Evolutionary conservation across 2,329 filamentous ascomycete species (phyloP).

Genomic region (Aspergillus awamori): DNA sequence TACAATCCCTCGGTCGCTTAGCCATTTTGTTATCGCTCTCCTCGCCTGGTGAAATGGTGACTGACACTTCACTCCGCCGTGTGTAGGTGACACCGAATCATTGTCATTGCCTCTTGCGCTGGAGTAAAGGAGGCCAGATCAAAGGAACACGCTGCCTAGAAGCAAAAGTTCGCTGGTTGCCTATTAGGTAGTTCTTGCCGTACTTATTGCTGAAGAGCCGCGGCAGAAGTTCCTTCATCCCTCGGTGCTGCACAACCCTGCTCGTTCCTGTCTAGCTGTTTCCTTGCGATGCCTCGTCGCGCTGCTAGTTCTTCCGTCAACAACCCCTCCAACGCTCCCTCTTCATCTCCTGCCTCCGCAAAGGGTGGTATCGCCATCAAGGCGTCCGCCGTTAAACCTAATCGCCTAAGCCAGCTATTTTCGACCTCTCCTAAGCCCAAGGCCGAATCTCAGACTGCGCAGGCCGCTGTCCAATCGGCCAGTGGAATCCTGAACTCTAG

Average conservation of each 20-base stretch:
- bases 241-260: constrained; percentile 19
- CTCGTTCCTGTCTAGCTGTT: constrained; percentile 17
- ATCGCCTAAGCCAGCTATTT: constrained; percentile 80
- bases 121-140: constrained; percentile 3
- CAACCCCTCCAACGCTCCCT: constrained; percentile 52
- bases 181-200: constrained; percentile 19
- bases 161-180: background rate
- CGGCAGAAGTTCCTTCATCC: constrained; percentile 15
- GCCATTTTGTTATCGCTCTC: background rate
- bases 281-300: constrained; percentile 64
- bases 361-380: constrained; percentile 56
- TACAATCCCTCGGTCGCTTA: background rate
- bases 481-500: constrained; percentile 54
- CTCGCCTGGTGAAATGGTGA: constrained; percentile 1
- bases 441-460: constrained; percentile 55
- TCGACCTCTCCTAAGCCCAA: constrained; percentile 77
- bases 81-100: constrained; percentile 12
- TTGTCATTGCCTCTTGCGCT: constrained; percentile 3
- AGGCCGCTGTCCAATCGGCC: constrained; percentile 67
- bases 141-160: background rate
- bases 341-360: constrained; percentile 56
- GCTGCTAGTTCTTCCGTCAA: constrained; percentile 61
- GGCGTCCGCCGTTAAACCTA: constrained; percentile 63
- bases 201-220: constrained; percentile 9
- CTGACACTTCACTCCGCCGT: constrained; percentile 1